phyloP scores from a whole-genome alignment of 2,329 filamentous ascomycete species.

The Sporothrix brunneoviolacea region DNA sequence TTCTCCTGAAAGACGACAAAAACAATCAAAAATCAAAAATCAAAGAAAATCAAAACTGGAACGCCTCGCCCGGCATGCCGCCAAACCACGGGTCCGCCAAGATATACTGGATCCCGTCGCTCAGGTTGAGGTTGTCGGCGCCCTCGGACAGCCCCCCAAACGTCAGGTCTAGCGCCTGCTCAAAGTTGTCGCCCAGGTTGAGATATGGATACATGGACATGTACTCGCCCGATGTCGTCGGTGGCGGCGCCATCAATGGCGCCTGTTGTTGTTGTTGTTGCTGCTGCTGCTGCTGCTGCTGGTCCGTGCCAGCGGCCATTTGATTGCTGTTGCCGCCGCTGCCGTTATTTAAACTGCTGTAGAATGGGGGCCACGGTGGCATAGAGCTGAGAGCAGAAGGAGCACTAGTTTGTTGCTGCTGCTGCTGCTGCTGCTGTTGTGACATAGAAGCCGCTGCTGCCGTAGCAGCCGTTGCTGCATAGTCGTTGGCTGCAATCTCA shows the following conservation, averaged over 20 bases:
- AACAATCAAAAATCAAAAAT: not conserved
- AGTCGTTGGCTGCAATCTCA: conserved; percentile 46
- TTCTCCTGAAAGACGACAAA: not conserved
- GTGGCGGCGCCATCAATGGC: not conserved
- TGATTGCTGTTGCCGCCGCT: not conserved
- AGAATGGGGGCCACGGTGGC: conserved; percentile 10
- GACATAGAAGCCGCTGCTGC: conserved; percentile 20
- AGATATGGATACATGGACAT: conserved; percentile 24
- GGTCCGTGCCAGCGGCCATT: not conserved
- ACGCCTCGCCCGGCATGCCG: conserved; percentile 20
- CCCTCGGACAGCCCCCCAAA: conserved; percentile 25
- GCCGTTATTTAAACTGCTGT: conserved; percentile 7
- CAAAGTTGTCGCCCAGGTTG: conserved; percentile 33
- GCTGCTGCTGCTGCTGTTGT: conserved; percentile 21
- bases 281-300: conserved; percentile 12
- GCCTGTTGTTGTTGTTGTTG: conserved; percentile 10
- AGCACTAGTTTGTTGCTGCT: conserved; percentile 20
- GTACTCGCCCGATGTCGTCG: conserved; percentile 24
- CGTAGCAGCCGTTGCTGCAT: conserved; percentile 18
- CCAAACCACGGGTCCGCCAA: conserved; percentile 36
- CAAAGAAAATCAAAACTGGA: conserved; percentile 5
- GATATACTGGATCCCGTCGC: conserved; percentile 30
- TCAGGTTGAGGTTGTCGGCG: conserved; percentile 17
- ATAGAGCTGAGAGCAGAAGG: not conserved
- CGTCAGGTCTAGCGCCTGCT: conserved; percentile 38